phyloP scores from a whole-genome alignment of 2,329 filamentous ascomycete species.

The Conoideocrella luteorostrata region DNA sequence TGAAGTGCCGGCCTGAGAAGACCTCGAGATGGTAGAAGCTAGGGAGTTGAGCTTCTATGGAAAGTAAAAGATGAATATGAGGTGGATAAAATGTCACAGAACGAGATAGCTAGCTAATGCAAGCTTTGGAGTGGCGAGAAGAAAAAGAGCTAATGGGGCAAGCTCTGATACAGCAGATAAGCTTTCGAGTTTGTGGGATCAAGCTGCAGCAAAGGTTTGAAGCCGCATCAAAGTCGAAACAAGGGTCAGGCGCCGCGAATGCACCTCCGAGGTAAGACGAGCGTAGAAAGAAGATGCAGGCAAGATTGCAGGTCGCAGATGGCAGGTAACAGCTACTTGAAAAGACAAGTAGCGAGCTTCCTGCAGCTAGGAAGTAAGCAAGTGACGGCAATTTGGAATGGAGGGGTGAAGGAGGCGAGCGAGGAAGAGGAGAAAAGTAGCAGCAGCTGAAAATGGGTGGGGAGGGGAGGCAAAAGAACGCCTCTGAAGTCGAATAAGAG shows the following conservation, averaged over 20 bases:
- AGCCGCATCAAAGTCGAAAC: not conserved
- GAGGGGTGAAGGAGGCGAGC: not conserved
- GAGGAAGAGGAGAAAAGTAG: not conserved
- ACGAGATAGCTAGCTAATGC: too few species aligned
- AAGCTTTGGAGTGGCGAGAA: not conserved
- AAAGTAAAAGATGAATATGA: not conserved
- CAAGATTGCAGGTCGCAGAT: not conserved
- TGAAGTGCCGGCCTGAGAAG: not conserved
- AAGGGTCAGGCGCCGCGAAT: not conserved
- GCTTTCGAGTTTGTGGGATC: not conserved
- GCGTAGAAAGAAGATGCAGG: not conserved
- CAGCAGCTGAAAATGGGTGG: constrained; percentile 4
- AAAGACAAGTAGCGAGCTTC: not conserved
- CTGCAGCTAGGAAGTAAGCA: not conserved
- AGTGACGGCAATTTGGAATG: constrained; percentile 1
- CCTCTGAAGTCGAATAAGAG: not conserved
- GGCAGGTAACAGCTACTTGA: not conserved
- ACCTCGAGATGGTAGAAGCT: not conserved
- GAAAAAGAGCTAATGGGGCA: too few species aligned
- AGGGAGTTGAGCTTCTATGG: too few species aligned
- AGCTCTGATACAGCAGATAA: constrained; percentile 3
- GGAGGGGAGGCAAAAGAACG: constrained; percentile 1
- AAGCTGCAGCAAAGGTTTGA: not conserved
- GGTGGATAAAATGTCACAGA: not conserved
- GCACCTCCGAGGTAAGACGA: not conserved